Conservation (phyloP, 179 eudicot genomes). For the Gypsophila paniculata region DNA sequence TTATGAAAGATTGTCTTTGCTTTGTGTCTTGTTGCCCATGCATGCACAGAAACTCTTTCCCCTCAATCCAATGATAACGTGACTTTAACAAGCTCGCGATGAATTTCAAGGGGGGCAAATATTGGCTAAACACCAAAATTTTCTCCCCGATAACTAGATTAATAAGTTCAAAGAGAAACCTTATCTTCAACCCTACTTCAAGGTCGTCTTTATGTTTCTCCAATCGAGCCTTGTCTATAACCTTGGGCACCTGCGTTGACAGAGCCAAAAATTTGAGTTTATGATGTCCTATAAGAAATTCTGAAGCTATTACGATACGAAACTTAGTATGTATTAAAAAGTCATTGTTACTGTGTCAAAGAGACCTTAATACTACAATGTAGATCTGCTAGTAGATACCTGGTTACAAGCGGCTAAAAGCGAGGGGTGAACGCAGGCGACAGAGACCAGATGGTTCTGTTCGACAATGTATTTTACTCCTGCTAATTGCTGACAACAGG, state of each 20-base stretch:
- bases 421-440: slow-evolving; percentile 35
- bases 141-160: slow-evolving; percentile 31
- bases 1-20: slow-evolving; percentile 25
- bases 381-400: not conserved
- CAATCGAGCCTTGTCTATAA: slow-evolving; percentile 10
- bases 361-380: too few species aligned
- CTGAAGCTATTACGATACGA: too few species aligned
- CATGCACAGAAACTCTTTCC: slow-evolving; percentile 26
- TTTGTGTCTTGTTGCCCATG: slow-evolving; percentile 26
- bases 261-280: not conserved
- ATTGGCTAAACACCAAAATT: slow-evolving; percentile 41
- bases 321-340: too few species aligned
- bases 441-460: slow-evolving; percentile 21
- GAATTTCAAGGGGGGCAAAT: slow-evolving; percentile 24
- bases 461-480: slow-evolving; percentile 15
- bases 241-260: not conserved
- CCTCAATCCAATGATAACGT: slow-evolving; percentile 26
- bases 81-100: slow-evolving; percentile 15
- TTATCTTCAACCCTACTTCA: slow-evolving; percentile 31
- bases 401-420: slow-evolving; percentile 1
- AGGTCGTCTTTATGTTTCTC: slow-evolving; percentile 15
- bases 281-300: too few species aligned
- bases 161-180: slow-evolving; percentile 34
- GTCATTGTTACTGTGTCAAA: too few species aligned
- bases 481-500: slow-evolving; percentile 15